Percentiles rank a stretch among this genome's conserved stretches.
Evolutionary conservation across 1,284 basidiomycete genomes (phyloP).

Genomic region (Ustilago loliicola): DNA sequence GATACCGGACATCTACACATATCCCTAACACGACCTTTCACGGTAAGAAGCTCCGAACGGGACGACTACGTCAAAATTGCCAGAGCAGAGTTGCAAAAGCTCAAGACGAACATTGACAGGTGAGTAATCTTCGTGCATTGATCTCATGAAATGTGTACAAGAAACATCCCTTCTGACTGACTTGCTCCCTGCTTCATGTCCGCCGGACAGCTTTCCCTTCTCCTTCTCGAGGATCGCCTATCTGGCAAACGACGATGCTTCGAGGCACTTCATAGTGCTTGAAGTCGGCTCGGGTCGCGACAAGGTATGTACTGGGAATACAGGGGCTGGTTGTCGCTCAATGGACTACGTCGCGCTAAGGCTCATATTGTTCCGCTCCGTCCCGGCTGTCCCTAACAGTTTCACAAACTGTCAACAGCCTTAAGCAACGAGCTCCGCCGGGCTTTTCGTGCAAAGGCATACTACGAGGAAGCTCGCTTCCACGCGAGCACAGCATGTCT

Average conservation of each 20-base stretch:
- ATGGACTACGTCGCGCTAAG: too few relatives aligned
- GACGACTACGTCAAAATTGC: slow-evolving; percentile 40
- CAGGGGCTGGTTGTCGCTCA: background rate
- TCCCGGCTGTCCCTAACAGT: slow-evolving; percentile 13
- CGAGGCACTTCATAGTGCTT: slow-evolving; percentile 46
- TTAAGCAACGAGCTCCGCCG: slow-evolving; percentile 31
- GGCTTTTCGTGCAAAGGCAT: slow-evolving; percentile 39
- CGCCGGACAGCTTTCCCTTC: slow-evolving; percentile 27
- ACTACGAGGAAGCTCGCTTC: slow-evolving; percentile 55
- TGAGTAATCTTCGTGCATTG: slow-evolving; percentile 2
- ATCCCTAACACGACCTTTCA: slow-evolving; percentile 54
- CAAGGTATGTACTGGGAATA: slow-evolving; percentile 17
- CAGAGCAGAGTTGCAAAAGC: slow-evolving; percentile 1
- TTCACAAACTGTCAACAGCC: slow-evolving; percentile 28
- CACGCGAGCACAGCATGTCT: slow-evolving; percentile 47
- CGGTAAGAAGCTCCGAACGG: slow-evolving; percentile 46
- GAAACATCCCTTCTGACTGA: background rate
- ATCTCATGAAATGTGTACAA: background rate
- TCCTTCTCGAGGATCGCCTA: slow-evolving; percentile 43
- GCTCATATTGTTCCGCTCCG: background rate
- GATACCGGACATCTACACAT: slow-evolving; percentile 32
- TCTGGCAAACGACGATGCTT: slow-evolving; percentile 44
- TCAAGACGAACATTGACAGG: slow-evolving; percentile 13
- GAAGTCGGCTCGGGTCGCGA: slow-evolving; percentile 45
- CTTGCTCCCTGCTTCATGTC: background rate